Conservation (phyloP, 1,139 yeast genomes). For the Candida glucosophila region DNA sequence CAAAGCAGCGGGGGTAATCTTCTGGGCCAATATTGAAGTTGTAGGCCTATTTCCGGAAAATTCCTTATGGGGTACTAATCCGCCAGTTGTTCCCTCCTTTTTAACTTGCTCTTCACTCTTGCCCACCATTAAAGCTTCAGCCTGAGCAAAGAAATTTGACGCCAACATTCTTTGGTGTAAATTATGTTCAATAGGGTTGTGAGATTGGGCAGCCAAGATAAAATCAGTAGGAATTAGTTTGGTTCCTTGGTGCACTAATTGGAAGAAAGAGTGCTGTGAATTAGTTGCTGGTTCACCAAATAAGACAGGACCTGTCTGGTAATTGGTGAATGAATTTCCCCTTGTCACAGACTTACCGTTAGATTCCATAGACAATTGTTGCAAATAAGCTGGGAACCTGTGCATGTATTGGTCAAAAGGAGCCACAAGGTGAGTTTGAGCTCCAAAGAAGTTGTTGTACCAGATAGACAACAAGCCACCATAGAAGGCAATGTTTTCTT, state of each 20-base stretch:
- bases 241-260: conserved; percentile 97
- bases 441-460: conserved; percentile 97
- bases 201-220: conserved; percentile 94
- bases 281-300: conserved; percentile 99
- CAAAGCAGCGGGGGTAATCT: conserved; percentile 90
- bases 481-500: conserved; percentile 82
- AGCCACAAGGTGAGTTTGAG: conserved; percentile 96
- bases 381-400: conserved; percentile 98
- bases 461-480: conserved; percentile 93
- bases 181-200: conserved; percentile 92
- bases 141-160: conserved; percentile 95
- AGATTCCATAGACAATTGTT: conserved; percentile 97
- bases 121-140: conserved; percentile 97
- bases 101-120: conserved; percentile 78
- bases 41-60: conserved; percentile 99
- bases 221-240: conserved; percentile 95
- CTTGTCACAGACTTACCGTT: conserved; percentile 97
- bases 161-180: conserved; percentile 97
- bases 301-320: conserved; percentile 90
- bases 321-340: conserved; percentile 81
- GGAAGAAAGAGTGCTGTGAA: conserved; percentile 99
- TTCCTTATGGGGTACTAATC: conserved; percentile 87
- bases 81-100: conserved; percentile 83
- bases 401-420: conserved; percentile 98
- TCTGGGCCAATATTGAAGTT: conserved; percentile 89